Base-by-base conservation (phyloP, 2,329 filamentous ascomycete genomes). In the Alternaria sp. region DNA sequence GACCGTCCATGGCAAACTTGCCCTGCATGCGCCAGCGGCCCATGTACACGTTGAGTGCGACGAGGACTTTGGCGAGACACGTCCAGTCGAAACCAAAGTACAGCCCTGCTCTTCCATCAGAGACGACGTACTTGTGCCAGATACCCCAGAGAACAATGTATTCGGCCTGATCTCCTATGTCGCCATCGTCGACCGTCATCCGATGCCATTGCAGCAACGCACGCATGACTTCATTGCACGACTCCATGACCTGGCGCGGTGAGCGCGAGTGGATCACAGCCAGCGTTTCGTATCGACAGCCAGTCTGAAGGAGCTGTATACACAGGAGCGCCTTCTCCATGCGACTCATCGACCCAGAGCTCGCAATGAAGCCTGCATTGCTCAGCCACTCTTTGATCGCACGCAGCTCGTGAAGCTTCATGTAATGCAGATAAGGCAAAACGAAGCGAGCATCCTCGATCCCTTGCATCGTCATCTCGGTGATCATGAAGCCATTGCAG, bases 261-360 rank as follows among this genome's bases (percentile, higher is more conserved):
- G 73, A 70, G 25, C 74, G 67, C 23, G 74, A 77, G 54, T 76
- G 76, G 13, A 73, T 56, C n/a, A 69, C 69, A 10, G 75, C 75
- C 11, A 75, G 58, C 2, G 63, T 64, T 62, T 77, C 74, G n/a
- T 73, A 69, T 6, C 73, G 67, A 44, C 58, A 66, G 3, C 74
- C 75, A 6, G 65, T 69, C 43, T 76, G 73, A 13, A 77, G 59
- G 8, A 72, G 52, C 25, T 73, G 67, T 7, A 77, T 59, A 45
- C 74, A 68, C 30, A 76, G 69, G 45, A 77, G 59, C 10, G 75
- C 49, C 55, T 74, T 77, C 53, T 76, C 75, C 28, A 65, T 73
- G 12, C 74, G 62, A 26, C 67, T 70, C 11, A 77, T 68, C 11
- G 52, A 50, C 21, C 60, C 64, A 9, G 67, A 68, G n/a, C 57